These are phyloP conservation scores for Tetrahymena borealis DNA, from an alignment of 73 alveolate genomes.

Conservation along the genomic window DNA sequence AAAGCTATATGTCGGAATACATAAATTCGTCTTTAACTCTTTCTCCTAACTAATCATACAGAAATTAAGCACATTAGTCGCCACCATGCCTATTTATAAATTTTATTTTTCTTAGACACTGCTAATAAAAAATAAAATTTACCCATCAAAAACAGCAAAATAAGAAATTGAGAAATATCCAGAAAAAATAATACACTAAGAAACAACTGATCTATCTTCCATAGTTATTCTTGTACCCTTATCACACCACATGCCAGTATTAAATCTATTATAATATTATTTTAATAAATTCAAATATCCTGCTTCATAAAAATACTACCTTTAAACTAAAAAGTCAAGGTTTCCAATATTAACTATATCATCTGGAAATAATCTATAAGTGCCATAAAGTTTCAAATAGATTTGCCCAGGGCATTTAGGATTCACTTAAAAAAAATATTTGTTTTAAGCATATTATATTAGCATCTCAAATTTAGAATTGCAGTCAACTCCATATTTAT, in stretches of 20 bases:
- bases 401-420: not conserved
- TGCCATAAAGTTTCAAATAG: not conserved
- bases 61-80: conserved; percentile 49
- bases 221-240: conserved; percentile 23
- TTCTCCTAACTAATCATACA: conserved; percentile 45
- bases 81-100: conserved; percentile 49
- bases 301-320: not conserved
- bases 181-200: conserved; percentile 21
- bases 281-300: not conserved
- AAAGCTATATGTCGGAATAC: not conserved
- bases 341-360: conserved; percentile 14
- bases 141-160: conserved; percentile 74
- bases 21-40: conserved; percentile 30
- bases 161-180: conserved; percentile 51
- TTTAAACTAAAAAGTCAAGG: conserved; percentile 16
- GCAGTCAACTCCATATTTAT: not conserved
- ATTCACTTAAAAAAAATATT: not conserved
- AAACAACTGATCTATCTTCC: conserved; percentile 27
- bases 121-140: not conserved
- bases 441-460: not conserved
- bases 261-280: not conserved
- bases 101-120: not conserved
- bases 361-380: conserved; percentile 6
- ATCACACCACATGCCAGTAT: conserved; percentile 16
- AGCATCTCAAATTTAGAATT: not conserved